Evolutionary conservation across 805 yeast species (phyloP).

Genomic region (Kazachstania martiniae): DNA sequence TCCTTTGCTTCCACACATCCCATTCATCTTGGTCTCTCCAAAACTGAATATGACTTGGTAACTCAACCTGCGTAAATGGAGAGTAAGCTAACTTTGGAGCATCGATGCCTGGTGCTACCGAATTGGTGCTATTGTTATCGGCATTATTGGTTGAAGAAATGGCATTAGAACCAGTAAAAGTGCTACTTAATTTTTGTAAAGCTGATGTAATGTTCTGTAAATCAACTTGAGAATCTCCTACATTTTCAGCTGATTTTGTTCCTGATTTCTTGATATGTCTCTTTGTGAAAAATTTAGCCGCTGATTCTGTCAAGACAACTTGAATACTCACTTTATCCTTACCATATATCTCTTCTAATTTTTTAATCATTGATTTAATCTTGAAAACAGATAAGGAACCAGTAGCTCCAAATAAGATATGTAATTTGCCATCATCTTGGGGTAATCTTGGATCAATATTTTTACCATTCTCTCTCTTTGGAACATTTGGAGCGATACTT

Average conservation of each 20-base stretch:
- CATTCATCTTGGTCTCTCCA: conserved; percentile 96
- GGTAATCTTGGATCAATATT: conserved; percentile 56
- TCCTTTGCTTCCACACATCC: conserved; percentile 64
- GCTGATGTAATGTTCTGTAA: conserved; percentile 4
- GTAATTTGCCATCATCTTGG: conserved; percentile 80
- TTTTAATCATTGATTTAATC: conserved; percentile 67
- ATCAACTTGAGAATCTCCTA: neutral
- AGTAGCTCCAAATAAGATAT: conserved; percentile 76
- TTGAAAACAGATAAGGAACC: conserved; percentile 82
- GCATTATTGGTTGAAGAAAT: neutral
- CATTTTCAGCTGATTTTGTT: conserved; percentile 1
- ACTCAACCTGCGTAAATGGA: conserved; percentile 40
- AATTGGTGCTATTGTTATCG: neutral
- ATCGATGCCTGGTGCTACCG: neutral
- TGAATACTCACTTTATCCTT: conserved; percentile 68
- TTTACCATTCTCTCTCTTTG: conserved; percentile 31
- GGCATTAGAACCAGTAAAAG: neutral
- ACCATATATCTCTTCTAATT: conserved; percentile 76
- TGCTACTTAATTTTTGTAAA: too few relatives aligned
- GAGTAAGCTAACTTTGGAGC: too few relatives aligned
- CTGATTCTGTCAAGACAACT: conserved; percentile 72
- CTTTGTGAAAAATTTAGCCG: conserved; percentile 53
- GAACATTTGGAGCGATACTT: conserved; percentile 14
- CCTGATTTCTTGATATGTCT: conserved; percentile 10
- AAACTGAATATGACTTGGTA: conserved; percentile 59